These are phyloP conservation scores for Coriaria nepalensis DNA, from an alignment of 306 rosid species.

Conservation along the genomic window DNA sequence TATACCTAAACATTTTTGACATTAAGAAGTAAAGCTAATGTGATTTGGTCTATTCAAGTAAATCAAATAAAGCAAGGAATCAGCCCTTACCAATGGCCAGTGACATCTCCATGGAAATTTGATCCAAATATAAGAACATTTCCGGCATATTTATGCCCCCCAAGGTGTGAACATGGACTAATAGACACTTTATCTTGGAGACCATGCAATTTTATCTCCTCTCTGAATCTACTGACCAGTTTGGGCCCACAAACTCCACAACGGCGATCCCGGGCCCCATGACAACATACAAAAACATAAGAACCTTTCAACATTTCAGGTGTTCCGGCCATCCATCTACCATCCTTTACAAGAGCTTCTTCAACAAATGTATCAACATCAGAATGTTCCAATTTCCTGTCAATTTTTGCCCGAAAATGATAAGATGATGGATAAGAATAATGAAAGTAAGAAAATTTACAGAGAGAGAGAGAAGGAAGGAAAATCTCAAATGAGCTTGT, in stretches of 20 bases:
- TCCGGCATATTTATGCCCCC: slow-evolving; percentile 86
- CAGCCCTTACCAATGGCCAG: slow-evolving; percentile 85
- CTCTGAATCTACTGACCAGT: slow-evolving; percentile 60
- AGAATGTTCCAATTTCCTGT: slow-evolving; percentile 88
- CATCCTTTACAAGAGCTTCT: slow-evolving; percentile 92
- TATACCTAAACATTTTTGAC: too few species aligned
- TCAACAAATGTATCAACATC: slow-evolving; percentile 93
- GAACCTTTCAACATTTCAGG: slow-evolving; percentile 69
- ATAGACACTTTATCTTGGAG: slow-evolving; percentile 73
- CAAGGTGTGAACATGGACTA: slow-evolving; percentile 92
- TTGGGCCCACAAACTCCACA: slow-evolving; percentile 95
- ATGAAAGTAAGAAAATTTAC: background rate
- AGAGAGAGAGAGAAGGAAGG: background rate
- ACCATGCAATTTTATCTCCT: slow-evolving; percentile 54
- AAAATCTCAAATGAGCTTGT: slow-evolving; percentile 5
- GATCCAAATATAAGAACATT: slow-evolving; percentile 69
- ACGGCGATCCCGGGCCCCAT: slow-evolving; percentile 85
- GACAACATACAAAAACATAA: slow-evolving; percentile 72
- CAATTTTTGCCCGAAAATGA: background rate
- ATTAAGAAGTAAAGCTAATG: too few species aligned
- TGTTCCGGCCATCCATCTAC: slow-evolving; percentile 83
- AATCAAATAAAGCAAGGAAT: too few species aligned
- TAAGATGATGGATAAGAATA: background rate
- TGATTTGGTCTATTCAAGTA: too few species aligned
- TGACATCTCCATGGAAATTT: slow-evolving; percentile 42